A percentile compares a stretch with the other conserved stretches of the same genome.
These are phyloP conservation scores for Paramecium sexaurelia DNA, from an alignment of 73 alveolate genomes.

Conservation along the genomic window DNA sequence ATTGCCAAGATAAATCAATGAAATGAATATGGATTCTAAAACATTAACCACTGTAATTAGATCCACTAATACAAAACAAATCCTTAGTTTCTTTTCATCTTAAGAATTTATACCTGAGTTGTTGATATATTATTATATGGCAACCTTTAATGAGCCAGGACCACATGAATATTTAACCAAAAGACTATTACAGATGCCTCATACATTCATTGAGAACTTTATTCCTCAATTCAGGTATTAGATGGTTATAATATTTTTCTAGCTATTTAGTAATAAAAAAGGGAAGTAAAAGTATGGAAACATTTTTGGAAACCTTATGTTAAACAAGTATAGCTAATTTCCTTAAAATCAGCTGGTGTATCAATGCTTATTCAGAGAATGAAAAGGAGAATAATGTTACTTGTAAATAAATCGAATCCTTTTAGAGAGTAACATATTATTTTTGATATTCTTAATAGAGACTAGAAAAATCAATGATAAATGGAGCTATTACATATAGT, in stretches of 20 bases:
- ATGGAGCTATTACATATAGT: constrained; percentile 9
- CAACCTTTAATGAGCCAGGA: constrained; percentile 55
- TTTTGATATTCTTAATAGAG: background rate
- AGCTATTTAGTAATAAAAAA: constrained; percentile 36
- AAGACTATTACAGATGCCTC: constrained; percentile 16
- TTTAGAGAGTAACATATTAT: background rate
- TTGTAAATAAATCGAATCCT: background rate
- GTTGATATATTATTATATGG: constrained; percentile 28
- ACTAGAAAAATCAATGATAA: constrained; percentile 42
- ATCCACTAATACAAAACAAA: background rate
- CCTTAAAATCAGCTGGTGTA: constrained; percentile 44
- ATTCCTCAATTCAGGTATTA: constrained; percentile 32
- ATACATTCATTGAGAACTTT: constrained; percentile 22
- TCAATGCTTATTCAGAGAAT: constrained; percentile 26
- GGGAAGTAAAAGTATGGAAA: constrained; percentile 31
- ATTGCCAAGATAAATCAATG: constrained; percentile 23
- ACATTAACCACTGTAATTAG: background rate
- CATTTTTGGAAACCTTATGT: constrained; percentile 49
- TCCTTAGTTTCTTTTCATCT: constrained; percentile 9
- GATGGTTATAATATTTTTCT: background rate
- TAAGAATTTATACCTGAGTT: constrained; percentile 51
- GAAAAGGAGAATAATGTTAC: background rate
- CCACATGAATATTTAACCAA: constrained; percentile 42
- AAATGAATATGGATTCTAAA: constrained; percentile 28
- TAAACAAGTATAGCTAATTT: background rate